phyloP scores from a whole-genome alignment of 192 early-diverging fungal genomes.

The Helicostylum pulchrum region DNA sequence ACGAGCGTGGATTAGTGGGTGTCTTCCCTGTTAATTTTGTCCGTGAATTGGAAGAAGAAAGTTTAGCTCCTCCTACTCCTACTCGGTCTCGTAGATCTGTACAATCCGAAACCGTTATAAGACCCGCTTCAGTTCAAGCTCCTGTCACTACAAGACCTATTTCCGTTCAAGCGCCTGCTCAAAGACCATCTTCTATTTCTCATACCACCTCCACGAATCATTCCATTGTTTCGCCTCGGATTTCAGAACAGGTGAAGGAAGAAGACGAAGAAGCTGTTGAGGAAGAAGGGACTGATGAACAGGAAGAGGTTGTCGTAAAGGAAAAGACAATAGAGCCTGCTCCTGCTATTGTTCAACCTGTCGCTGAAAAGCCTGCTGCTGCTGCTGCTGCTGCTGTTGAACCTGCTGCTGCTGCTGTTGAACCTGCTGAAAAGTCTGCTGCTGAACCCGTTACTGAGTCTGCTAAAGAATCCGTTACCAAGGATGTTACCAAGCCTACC shows the following conservation, averaged over 20 bases:
- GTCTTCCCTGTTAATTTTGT: slow-evolving; percentile 54
- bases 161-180: background rate
- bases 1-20: slow-evolving; percentile 45
- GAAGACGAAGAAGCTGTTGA: background rate
- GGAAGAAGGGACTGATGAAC: background rate
- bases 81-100: slow-evolving; percentile 18
- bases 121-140: background rate
- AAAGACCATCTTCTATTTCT: slow-evolving; percentile 1
- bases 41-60: slow-evolving; percentile 39
- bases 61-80: slow-evolving; percentile 11
- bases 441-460: background rate
- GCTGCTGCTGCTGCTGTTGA: background rate
- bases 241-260: background rate
- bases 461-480: background rate
- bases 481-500: background rate
- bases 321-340: background rate
- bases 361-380: slow-evolving; percentile 10
- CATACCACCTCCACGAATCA: background rate
- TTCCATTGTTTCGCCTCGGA: background rate
- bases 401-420: background rate
- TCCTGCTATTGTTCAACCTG: background rate
- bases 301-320: background rate
- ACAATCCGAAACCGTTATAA: background rate
- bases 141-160: background rate
- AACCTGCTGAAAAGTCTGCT: background rate